Conservation (phyloP, 306 rosid genomes). For the Vicia faba region DNA sequence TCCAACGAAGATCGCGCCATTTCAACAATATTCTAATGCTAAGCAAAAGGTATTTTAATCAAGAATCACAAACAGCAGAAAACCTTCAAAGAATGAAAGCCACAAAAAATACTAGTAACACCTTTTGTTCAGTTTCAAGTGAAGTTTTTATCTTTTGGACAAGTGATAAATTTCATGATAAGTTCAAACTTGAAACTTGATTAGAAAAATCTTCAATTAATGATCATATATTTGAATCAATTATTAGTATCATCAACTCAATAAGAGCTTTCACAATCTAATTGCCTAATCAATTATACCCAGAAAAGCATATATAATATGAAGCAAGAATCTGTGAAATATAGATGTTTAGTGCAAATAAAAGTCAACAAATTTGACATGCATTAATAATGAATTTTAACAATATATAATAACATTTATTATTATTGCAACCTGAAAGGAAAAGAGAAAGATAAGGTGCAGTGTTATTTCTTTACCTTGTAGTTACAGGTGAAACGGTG, state of each 20-base stretch:
- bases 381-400: constrained; percentile 7
- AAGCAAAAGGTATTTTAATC: constrained; percentile 39
- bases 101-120: no score
- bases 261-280: not conserved
- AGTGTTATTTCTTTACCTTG: constrained; percentile 6
- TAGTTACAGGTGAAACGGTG: not conserved
- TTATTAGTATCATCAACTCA: not conserved
- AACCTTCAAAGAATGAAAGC: constrained; percentile 19
- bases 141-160: no score
- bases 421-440: not conserved
- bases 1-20: constrained; percentile 82
- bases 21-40: constrained; percentile 51
- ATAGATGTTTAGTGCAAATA: not conserved
- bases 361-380: not conserved
- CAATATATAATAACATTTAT: not conserved
- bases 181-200: not conserved
- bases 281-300: not conserved
- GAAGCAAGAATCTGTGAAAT: not conserved
- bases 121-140: no score
- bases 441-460: not conserved
- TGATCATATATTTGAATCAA: constrained; percentile 2
- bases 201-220: not conserved
- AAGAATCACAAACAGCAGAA: constrained; percentile 24
- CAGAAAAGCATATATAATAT: not conserved
- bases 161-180: not conserved